Percentiles rank a stretch among this genome's conserved stretches.
Evolutionary conservation across 2,329 filamentous ascomycete species (phyloP).

Genomic region (Alternaria triticimaculans): DNA sequence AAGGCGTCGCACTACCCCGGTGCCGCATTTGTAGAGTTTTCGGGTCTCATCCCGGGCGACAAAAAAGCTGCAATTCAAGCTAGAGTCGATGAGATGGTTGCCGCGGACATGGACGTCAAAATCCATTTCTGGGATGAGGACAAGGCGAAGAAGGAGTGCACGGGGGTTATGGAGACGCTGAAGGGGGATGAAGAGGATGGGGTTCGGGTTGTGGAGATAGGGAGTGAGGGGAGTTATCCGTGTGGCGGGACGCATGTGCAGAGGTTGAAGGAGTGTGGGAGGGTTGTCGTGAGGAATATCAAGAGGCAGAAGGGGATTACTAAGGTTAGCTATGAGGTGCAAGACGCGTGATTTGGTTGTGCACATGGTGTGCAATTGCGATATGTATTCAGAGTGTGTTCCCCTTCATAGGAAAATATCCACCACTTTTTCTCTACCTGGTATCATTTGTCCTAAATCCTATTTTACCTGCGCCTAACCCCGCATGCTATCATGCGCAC

Average conservation of each 20-base stretch:
- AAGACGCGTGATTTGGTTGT: conserved; percentile 12
- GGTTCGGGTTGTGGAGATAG: conserved; percentile 71
- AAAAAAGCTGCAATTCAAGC: conserved; percentile 61
- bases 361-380: conserved; percentile 1
- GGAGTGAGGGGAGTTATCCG: conserved; percentile 72
- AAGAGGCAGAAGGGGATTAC: conserved; percentile 68
- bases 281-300: conserved; percentile 71
- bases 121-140: conserved; percentile 73
- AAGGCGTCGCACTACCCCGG: conserved; percentile 77
- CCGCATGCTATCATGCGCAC: background rate
- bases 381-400: background rate
- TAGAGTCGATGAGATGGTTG: conserved; percentile 65
- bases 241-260: conserved; percentile 78
- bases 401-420: background rate
- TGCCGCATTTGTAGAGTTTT: conserved; percentile 70
- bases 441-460: conserved; percentile 22
- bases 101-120: conserved; percentile 47
- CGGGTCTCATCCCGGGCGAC: conserved; percentile 67
- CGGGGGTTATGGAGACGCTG: conserved; percentile 50
- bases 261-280: conserved; percentile 64
- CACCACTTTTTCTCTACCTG: conserved; percentile 17
- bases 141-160: conserved; percentile 57
- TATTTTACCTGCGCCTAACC: background rate
- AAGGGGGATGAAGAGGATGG: conserved; percentile 40
- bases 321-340: conserved; percentile 59